Conservation (phyloP, 2,329 filamentous ascomycete species). For the Xylaria sp. region DNA sequence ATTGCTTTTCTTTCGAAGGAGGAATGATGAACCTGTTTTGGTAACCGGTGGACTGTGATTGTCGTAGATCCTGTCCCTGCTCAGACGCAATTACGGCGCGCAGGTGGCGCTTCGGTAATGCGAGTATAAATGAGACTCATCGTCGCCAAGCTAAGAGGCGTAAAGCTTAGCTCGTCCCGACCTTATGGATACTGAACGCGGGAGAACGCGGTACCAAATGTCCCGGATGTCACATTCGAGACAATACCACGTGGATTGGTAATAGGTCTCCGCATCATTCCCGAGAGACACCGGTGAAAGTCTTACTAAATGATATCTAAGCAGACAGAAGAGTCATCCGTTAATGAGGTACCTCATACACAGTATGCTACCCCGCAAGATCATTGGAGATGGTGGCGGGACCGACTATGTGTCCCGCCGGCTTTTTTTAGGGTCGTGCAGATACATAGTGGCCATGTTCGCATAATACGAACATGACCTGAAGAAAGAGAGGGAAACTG, state of each 20-base stretch:
- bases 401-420: conserved; percentile 29
- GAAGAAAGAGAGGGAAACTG: not conserved
- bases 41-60: not conserved
- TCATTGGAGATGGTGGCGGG: conserved; percentile 29
- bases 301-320: conserved; percentile 19
- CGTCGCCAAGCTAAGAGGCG: not conserved
- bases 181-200: not conserved
- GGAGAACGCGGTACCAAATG: not conserved
- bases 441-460: conserved; percentile 13
- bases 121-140: not conserved
- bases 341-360: not conserved
- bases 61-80: not conserved
- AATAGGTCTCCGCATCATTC: conserved; percentile 1
- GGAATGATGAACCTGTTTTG: not conserved
- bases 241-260: conserved; percentile 11
- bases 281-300: not conserved
- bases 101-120: not conserved
- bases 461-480: not conserved
- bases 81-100: not conserved
- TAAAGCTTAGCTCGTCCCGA: conserved; percentile 10
- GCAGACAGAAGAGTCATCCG: not conserved
- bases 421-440: not conserved
- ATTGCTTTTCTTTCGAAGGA: not conserved
- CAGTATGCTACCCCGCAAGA: conserved; percentile 21
- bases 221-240: not conserved